phyloP scores from a whole-genome alignment of 169 alveolate genomes.

The Cryptosporidium meleagridis region DNA sequence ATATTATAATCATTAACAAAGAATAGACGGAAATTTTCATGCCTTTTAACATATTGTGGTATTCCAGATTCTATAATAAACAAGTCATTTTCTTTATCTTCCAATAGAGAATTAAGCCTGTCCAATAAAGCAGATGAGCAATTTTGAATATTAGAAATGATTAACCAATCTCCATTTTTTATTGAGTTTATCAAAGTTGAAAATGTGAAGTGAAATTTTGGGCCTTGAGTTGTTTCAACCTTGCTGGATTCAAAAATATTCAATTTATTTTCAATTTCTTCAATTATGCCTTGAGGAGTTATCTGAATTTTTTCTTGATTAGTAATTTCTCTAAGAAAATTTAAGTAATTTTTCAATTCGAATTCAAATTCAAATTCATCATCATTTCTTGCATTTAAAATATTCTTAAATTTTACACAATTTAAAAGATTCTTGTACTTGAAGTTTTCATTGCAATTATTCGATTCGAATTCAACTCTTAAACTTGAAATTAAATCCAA shows the following conservation, averaged over 20 bases:
- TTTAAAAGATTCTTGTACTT: not conserved
- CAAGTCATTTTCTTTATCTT: slow-evolving; percentile 82
- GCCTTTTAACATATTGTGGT: slow-evolving; percentile 80
- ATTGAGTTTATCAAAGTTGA: slow-evolving; percentile 85
- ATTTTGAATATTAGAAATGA: slow-evolving; percentile 89
- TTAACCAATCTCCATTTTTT: slow-evolving; percentile 92
- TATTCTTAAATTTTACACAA: not conserved
- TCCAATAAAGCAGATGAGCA: slow-evolving; percentile 93
- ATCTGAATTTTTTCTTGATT: too few relatives aligned
- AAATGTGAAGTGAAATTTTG: slow-evolving; percentile 25
- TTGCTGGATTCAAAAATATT: not conserved
- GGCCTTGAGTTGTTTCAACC: not conserved
- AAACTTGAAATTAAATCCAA: not conserved
- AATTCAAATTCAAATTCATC: too few relatives aligned
- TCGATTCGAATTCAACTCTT: not conserved
- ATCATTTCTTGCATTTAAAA: not conserved
- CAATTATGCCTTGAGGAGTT: not conserved
- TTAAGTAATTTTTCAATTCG: not conserved
- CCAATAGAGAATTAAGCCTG: slow-evolving; percentile 92
- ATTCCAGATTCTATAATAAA: slow-evolving; percentile 60
- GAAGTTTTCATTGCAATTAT: too few relatives aligned
- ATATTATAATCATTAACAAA: slow-evolving; percentile 76
- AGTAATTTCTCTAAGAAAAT: too few relatives aligned
- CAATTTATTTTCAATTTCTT: slow-evolving; percentile 4
- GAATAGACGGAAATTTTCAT: slow-evolving; percentile 89